Percentiles rank a stretch among this genome's conserved stretches.
Evolutionary conservation across 1,139 yeast species (phyloP).

Genomic region (Saccharomycopsis phalli): DNA sequence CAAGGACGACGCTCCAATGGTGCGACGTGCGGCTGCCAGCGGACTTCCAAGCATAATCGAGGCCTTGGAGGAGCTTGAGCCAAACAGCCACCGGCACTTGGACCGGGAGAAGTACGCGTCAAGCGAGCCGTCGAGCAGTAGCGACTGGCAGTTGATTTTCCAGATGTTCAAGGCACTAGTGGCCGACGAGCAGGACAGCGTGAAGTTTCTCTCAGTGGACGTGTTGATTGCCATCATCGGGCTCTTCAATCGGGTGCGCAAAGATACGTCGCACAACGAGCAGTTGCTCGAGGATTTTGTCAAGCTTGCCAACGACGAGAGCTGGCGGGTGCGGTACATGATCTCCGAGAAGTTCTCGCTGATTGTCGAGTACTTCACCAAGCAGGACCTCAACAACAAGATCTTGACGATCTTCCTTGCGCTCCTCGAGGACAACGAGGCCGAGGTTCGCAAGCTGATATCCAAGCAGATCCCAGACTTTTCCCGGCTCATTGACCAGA

Average conservation of each 20-base stretch:
- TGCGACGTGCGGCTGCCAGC: constrained; percentile 87
- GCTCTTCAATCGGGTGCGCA: constrained; percentile 44
- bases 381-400: constrained; percentile 42
- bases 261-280: constrained; percentile 49
- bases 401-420: constrained; percentile 64
- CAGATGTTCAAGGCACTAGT: constrained; percentile 77
- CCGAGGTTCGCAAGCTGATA: constrained; percentile 92
- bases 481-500: constrained; percentile 43
- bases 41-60: constrained; percentile 68
- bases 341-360: constrained; percentile 86
- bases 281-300: constrained; percentile 55
- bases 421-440: constrained; percentile 86
- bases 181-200: constrained; percentile 90
- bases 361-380: constrained; percentile 59
- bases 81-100: constrained; percentile 12
- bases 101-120: constrained; percentile 16
- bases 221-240: constrained; percentile 67
- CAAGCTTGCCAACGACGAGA: constrained; percentile 73
- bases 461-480: constrained; percentile 88
- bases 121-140: constrained; percentile 29
- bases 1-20: constrained; percentile 96
- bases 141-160: constrained; percentile 67
- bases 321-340: constrained; percentile 98
- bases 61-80: constrained; percentile 30
- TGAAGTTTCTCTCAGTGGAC: constrained; percentile 82